These are phyloP conservation scores for Hyaloscypha variabilis DNA, from an alignment of 495 filamentous ascomycete genomes.

Conservation along the genomic window DNA sequence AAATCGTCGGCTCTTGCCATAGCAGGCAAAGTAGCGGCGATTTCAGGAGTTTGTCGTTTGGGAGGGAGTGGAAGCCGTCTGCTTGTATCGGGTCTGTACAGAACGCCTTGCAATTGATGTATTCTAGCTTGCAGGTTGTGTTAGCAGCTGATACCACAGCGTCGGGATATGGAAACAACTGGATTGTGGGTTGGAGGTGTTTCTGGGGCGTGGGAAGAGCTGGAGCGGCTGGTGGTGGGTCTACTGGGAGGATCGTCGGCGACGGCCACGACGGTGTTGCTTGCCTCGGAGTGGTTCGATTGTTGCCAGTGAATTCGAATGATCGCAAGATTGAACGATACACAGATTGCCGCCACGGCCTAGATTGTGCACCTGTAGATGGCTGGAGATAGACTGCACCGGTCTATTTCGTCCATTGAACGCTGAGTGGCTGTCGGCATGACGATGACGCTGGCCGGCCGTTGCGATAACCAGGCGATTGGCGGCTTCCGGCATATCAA, in stretches of 20 bases:
- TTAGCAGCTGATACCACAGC: neutral
- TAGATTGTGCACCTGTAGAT: neutral
- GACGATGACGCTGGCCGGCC: slow-evolving; percentile 17
- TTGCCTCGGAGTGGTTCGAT: neutral
- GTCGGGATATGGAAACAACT: neutral
- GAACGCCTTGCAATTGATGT: neutral
- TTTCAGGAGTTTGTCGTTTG: slow-evolving; percentile 10
- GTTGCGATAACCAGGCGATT: slow-evolving; percentile 26
- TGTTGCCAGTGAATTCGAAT: neutral
- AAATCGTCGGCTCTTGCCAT: slow-evolving; percentile 60
- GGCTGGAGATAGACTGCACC: neutral
- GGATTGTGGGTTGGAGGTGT: neutral
- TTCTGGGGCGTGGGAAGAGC: neutral
- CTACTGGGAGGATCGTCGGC: neutral
- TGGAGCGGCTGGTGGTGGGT: neutral
- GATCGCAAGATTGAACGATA: neutral
- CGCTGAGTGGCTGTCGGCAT: slow-evolving; percentile 19
- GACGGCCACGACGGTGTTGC: neutral
- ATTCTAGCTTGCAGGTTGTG: neutral
- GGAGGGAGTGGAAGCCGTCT: neutral
- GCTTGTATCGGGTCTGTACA: slow-evolving; percentile 1
- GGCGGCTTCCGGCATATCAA: slow-evolving; percentile 16
- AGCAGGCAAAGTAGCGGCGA: slow-evolving; percentile 48
- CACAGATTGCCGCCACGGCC: slow-evolving; percentile 1
- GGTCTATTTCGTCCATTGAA: neutral